Conservation (phyloP, 2,329 filamentous ascomycete genomes). For the Alternaria consortialis region DNA sequence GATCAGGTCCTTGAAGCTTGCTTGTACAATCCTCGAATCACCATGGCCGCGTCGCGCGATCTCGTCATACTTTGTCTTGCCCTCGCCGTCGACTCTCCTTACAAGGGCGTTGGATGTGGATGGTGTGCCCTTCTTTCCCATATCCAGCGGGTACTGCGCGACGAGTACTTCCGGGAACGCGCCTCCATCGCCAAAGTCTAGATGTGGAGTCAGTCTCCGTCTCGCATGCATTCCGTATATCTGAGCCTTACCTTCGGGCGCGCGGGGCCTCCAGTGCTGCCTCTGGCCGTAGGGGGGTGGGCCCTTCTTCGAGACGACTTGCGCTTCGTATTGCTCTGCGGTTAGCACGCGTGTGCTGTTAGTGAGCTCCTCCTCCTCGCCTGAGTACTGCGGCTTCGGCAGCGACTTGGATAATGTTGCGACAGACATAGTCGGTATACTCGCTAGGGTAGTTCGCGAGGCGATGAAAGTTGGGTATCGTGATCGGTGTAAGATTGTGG, state of each 20-base stretch:
- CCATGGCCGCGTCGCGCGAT: slow-evolving; percentile 90
- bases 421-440: slow-evolving; percentile 44
- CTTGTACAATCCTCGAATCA: slow-evolving; percentile 85
- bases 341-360: slow-evolving; percentile 84
- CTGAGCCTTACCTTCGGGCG: slow-evolving; percentile 64
- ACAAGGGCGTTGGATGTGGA: slow-evolving; percentile 82
- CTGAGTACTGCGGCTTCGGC: slow-evolving; percentile 89
- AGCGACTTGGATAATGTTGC: slow-evolving; percentile 79
- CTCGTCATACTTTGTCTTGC: slow-evolving; percentile 95
- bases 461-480: slow-evolving; percentile 1
- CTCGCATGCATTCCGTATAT: neutral
- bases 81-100: slow-evolving; percentile 89
- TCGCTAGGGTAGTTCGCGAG: slow-evolving; percentile 1
- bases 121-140: slow-evolving; percentile 76
- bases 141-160: slow-evolving; percentile 94
- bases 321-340: slow-evolving; percentile 81
- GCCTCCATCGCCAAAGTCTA: slow-evolving; percentile 92
- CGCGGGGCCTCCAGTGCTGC: slow-evolving; percentile 87
- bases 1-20: slow-evolving; percentile 96
- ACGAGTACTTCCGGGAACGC: slow-evolving; percentile 94
- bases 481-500: slow-evolving; percentile 7
- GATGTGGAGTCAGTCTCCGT: neutral
- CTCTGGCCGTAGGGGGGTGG: slow-evolving; percentile 90
- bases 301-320: slow-evolving; percentile 77
- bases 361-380: slow-evolving; percentile 84